Evolutionary conservation across 495 filamentous ascomycete genomes (phyloP), one percentile per base, ranked within the genome.

Genomic region (Penicillium paradoxum): DNA sequence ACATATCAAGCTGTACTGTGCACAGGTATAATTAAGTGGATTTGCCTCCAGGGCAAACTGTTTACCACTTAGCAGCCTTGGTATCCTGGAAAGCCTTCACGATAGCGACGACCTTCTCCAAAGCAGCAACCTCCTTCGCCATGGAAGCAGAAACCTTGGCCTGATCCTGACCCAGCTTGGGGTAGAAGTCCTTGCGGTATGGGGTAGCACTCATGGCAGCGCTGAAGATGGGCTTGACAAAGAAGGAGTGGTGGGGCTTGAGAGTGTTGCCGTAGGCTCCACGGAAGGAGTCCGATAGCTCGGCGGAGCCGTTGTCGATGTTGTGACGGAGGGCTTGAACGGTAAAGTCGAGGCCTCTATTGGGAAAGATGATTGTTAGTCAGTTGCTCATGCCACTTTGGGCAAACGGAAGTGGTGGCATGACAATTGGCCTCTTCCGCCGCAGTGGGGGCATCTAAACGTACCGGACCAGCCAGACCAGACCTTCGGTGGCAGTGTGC

Each of bases 181-280:
- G 64, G 64, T 96, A 96, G 65, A 97, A 97, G 62, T 88, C 86
- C 56, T 87, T 88, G 37, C 91, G 83, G 78, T 95, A 95, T 2
- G 95, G 93, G 59, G 87, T 91, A 8, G 90, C 91, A 54, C 80
- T 79, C 90, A 97, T 96, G 57, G 95, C 93, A 49, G 89, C 84
- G 57, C 79, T 85, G 79, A 97, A 97, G 59, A 96, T 77, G 50
- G 88, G 88, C 76, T 91, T 95, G 42, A 96, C 74, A 27, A 97
- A 42, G 69, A 93, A 86, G 58, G 75, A 81, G 79, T 98, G 93
- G 75, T 96, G 86, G 24, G 83, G 87, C 74, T 92, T 95, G 60
- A 98, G 88, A 49, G 92, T 95, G 50, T 68, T 72, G 62, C 75
- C 80, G 74, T 97, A 98, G 55, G 93, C 89, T 49, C 65, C 71